These are phyloP conservation scores for Phytophthora brassicae DNA, from an alignment of 352 stramenopile genomes.

Conservation along the genomic window DNA sequence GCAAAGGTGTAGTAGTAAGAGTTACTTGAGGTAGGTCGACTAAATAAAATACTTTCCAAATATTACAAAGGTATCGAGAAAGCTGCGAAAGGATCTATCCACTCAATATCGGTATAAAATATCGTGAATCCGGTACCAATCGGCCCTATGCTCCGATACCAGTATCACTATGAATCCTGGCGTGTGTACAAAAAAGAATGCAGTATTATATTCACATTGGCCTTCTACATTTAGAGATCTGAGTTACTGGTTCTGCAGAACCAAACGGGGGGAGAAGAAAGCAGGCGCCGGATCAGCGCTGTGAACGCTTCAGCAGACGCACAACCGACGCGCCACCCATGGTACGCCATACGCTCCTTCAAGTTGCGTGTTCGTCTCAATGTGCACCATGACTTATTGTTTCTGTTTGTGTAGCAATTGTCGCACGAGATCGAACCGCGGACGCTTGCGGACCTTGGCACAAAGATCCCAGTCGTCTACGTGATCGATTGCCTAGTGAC, in stretches of 20 bases:
- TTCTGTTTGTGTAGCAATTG: background rate
- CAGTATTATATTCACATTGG: background rate
- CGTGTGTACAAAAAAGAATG: background rate
- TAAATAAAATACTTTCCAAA: no score
- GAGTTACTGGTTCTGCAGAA: background rate
- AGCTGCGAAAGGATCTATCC: background rate
- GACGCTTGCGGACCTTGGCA: background rate
- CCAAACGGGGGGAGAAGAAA: background rate
- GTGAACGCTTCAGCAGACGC: background rate
- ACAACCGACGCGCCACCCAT: background rate
- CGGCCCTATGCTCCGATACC: background rate
- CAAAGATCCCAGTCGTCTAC: background rate
- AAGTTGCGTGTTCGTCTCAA: background rate
- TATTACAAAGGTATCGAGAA: no score
- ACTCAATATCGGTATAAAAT: background rate
- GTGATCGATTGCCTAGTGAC: background rate
- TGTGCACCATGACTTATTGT: background rate
- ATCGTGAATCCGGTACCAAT: background rate
- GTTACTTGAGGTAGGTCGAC: no score
- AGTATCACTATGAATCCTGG: background rate
- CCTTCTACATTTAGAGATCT: no score
- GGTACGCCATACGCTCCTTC: no score
- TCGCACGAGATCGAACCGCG: background rate
- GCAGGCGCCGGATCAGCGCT: no score
- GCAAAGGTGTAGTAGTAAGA: no score